Evolutionary conservation across 2,329 filamentous ascomycete species (phyloP).

Genomic region (Neoascochyta sp.): DNA sequence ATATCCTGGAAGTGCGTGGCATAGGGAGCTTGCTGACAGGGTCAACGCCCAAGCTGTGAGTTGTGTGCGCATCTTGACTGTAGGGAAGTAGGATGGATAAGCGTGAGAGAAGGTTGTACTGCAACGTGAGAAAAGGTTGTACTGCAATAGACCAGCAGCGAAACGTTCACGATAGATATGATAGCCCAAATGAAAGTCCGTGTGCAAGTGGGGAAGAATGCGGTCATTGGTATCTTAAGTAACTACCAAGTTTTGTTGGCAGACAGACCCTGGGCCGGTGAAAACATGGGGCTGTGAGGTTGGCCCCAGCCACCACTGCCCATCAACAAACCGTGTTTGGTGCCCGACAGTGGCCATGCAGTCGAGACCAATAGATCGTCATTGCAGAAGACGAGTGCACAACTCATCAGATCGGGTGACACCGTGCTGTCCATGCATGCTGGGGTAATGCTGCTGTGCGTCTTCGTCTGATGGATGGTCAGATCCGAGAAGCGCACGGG

Average conservation of each 20-base stretch:
- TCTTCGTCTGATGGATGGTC: neutral
- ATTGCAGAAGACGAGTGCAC: slow-evolving; percentile 13
- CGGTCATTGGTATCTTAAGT: no score
- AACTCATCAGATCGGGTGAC: slow-evolving; percentile 10
- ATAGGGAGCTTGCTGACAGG: slow-evolving; percentile 14
- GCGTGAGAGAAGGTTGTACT: no score
- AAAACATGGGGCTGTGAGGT: slow-evolving; percentile 20
- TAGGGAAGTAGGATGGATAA: no score
- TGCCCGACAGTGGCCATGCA: slow-evolving; percentile 16
- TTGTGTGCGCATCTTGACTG: slow-evolving; percentile 16
- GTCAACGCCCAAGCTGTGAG: slow-evolving; percentile 14
- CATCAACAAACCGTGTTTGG: slow-evolving; percentile 23
- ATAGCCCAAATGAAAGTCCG: no score
- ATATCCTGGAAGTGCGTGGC: no score
- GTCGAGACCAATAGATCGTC: no score
- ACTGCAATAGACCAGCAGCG: no score
- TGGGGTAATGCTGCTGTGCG: neutral
- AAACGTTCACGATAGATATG: no score
- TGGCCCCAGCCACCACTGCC: slow-evolving; percentile 21
- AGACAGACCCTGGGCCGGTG: no score
- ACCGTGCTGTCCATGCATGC: slow-evolving; percentile 11
- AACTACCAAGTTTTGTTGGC: no score
- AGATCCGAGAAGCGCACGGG: slow-evolving; percentile 4
- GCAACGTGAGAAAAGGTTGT: no score
- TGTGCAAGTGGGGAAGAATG: no score